Evolutionary conservation across 805 yeast species (phyloP), one percentile per base, ranked within the genome.

Genomic region (Isabelozyma heimii): DNA sequence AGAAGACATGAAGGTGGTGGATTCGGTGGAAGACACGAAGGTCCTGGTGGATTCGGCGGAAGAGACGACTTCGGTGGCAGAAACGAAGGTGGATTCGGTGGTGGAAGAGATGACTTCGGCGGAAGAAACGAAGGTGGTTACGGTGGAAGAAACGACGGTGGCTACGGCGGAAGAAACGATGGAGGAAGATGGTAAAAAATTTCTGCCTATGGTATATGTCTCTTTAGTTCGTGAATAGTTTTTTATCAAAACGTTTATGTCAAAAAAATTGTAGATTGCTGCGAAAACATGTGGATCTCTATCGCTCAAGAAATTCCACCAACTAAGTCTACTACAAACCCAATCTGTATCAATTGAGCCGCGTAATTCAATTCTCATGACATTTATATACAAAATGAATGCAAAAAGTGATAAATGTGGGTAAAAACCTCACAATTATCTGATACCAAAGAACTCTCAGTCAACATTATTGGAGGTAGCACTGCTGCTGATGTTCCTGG

Each of bases 381-480:
- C 39, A 30, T 39, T 14, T 45, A 37, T 14, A 37, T 16, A 14
- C 16, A 14, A 37, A 5, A 3, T 5, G 4, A 14, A 37, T 37
- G 40, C 40, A 37, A 37, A 16, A 9, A 6, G 14, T 33, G 40
- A 14, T 14, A 37, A 14, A 37, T 37, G 14, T 8, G 14, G 6
- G 4, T 41, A 26, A 20, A 12, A n/a, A n/a, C 17, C 12, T 15
- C 13, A 43, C 15, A 24, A 17, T n/a, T 41, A 45, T 20, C 26
- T 42, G 30, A 37, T 20, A 27, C 28, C 9, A 40, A 16, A 14
- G 8, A 33, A 33, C 14, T 5, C 10, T 45, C 50, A 63, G 40
- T 62, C 67, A 8, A 63, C 62, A 30, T 57, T 59, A n/a, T 63
- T 65, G 4, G 66, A 60, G 2, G 35, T 30, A 13, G 62, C 62